Base-by-base conservation (phyloP, 352 stramenopile genomes). In the Pythium sp. region DNA sequence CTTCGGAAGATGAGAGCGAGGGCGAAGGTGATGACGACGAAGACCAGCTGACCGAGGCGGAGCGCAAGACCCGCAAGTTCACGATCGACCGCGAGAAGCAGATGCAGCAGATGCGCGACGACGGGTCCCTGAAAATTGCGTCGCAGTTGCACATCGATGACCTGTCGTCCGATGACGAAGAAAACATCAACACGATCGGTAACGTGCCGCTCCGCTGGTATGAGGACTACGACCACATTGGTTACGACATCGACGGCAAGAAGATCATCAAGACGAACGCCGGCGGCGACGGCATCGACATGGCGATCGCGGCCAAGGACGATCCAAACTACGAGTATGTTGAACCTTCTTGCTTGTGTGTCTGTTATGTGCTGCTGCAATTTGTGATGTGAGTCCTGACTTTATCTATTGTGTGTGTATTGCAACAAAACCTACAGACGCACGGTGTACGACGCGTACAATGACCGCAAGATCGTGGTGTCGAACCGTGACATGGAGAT, bases 171-270 rank as follows among this genome's bases (percentile, higher is more conserved):
- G 98, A 99, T 78, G 98, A 99, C 77, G 97, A 95, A 71, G 96
- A 98, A 70, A 92, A 82, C 63, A 71, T 86, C 56, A 99, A 99
- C 84, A 98, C 97, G 28, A 99, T 99, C 68, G 97, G 97, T 58
- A 97, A 98, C 72, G 97, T 99, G 43, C 98, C 98, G 24, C 82
- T 99, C 9, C 97, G 99, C 63, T 99, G 98, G 98, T 99, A 99
- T 72, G 98, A 99, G 66, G 98, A 99, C 63, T 99, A 99, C 75
- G 97, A 99, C 77, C 98, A 99, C 83, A 98, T 99, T 76, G 98
- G 98, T 62, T 99, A 99, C 85, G 94, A 99, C 80, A 80, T 97
- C 18, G 94, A 98, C 53, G 98, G 98, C 41, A 89, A 97, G 69
- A 98, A 98, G 76, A 95, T 99, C 65, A 91, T 98, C 77, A 97